phyloP scores from a whole-genome alignment of 2,329 filamentous ascomycete genomes.

The Hirsutella rhossiliensis region DNA sequence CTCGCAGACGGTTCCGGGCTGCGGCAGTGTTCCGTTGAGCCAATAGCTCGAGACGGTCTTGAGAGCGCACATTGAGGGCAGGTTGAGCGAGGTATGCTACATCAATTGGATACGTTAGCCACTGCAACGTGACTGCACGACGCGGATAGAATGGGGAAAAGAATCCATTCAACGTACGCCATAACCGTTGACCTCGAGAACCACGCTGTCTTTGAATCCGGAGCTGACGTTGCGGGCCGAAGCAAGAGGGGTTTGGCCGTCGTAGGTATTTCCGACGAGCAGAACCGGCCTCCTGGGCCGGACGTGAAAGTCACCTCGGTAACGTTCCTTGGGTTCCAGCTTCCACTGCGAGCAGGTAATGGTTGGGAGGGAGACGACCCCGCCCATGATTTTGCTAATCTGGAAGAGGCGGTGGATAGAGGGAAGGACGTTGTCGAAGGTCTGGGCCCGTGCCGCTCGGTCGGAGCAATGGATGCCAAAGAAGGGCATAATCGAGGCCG shows the following conservation, averaged over 20 bases:
- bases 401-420: slow-evolving; percentile 10
- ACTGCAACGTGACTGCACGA: too few relatives aligned
- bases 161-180: slow-evolving; percentile 25
- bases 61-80: slow-evolving; percentile 19
- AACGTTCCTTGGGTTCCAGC: slow-evolving; percentile 22
- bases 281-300: slow-evolving; percentile 21
- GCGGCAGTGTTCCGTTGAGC: slow-evolving; percentile 19
- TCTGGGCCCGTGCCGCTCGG: slow-evolving; percentile 11
- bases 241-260: slow-evolving; percentile 24
- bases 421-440: slow-evolving; percentile 15
- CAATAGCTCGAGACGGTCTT: slow-evolving; percentile 18
- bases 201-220: slow-evolving; percentile 22
- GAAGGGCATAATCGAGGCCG: background rate
- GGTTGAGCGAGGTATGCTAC: slow-evolving; percentile 11
- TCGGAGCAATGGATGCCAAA: slow-evolving; percentile 24
- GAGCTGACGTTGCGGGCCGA: slow-evolving; percentile 24
- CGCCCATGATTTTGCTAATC: slow-evolving; percentile 16
- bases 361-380: slow-evolving; percentile 4
- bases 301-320: slow-evolving; percentile 17
- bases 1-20: slow-evolving; percentile 18
- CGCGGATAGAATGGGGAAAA: too few relatives aligned
- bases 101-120: background rate
- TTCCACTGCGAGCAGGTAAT: slow-evolving; percentile 25
- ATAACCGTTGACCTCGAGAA: slow-evolving; percentile 23
- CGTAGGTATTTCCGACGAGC: slow-evolving; percentile 24